Percentiles rank a stretch among this genome's conserved stretches.
Evolutionary conservation across 192 early-diverging fungal species (phyloP).

Genomic region (Allomyces javanicus): DNA sequence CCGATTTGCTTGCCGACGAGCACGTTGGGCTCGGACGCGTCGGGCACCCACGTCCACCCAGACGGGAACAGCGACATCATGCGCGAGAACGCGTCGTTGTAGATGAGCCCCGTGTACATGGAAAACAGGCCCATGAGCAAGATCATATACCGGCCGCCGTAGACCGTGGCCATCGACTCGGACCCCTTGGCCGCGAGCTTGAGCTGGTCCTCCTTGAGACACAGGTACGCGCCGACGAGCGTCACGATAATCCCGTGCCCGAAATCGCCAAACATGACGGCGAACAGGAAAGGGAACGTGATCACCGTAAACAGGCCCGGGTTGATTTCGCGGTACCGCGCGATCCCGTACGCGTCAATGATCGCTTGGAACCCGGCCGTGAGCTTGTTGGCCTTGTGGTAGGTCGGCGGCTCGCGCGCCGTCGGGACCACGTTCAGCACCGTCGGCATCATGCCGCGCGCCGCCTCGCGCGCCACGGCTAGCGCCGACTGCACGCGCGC

Average conservation of each 20-base stretch:
- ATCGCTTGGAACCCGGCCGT: slow-evolving; percentile 92
- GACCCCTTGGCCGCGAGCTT: slow-evolving; percentile 36
- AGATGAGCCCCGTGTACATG: slow-evolving; percentile 88
- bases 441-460: slow-evolving; percentile 74
- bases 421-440: slow-evolving; percentile 74
- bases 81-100: slow-evolving; percentile 94
- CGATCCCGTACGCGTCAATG: slow-evolving; percentile 93
- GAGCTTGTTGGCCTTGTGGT: slow-evolving; percentile 86
- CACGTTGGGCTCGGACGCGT: slow-evolving; percentile 29
- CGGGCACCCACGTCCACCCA: slow-evolving; percentile 57
- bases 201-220: slow-evolving; percentile 60
- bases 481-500: slow-evolving; percentile 63
- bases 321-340: slow-evolving; percentile 91
- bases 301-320: slow-evolving; percentile 92
- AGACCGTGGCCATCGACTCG: slow-evolving; percentile 73
- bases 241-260: slow-evolving; percentile 86
- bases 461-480: slow-evolving; percentile 59
- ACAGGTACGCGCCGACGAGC: slow-evolving; percentile 50
- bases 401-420: slow-evolving; percentile 79
- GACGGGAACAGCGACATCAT: slow-evolving; percentile 49
- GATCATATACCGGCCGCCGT: slow-evolving; percentile 89
- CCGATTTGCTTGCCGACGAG: slow-evolving; percentile 37
- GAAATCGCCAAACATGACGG: slow-evolving; percentile 99
- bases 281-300: slow-evolving; percentile 98
- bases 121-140: slow-evolving; percentile 96